Base-by-base conservation (phyloP, 306 rosid genomes). In the Nissolia schottii region DNA sequence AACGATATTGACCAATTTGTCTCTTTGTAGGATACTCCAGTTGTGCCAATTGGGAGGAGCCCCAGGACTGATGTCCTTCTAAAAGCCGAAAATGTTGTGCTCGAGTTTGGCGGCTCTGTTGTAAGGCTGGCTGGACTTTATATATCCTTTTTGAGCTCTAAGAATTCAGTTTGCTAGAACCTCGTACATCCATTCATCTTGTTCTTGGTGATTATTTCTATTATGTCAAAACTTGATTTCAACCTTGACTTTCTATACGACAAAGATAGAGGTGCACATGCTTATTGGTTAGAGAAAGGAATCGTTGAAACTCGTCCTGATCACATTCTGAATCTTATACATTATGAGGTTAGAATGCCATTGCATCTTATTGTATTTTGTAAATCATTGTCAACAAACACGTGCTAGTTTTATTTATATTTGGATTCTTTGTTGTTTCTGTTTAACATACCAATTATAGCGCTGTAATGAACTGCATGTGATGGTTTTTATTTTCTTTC, bases 101-200 rank as follows among this genome's bases (percentile, higher is more conserved):
- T 86, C 51, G 97, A 89, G 82, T 73, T 64, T 71, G 95, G 95
- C 18, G 97, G 99, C 25, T 90, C 90, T 48, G 87, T 94, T 61
- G 82, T 94, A 43, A 87, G 97, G 81, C 85, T 94, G 80, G 86
- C 95, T 19, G 99, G 85, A 72, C 99, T 94, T 77, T 94, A 94
- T 78, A 92, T 89, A 92, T 92, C 97, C 97, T 87, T 89, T 34
- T 45, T 45, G 20, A 3, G 20, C 15, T 45, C 70, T 67, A 40
- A 41, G 58, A 70, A 73, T 64, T 78, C n/a, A 10, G 49, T 73
- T 69, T 68, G 14, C 62, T 60, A 64, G 55, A 74, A 62, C 43
- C 71, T 16, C 37, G 48, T 63, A 28, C 8, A 12, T 34, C 56
- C 60, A 54, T 62, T 61, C 8, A 66, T 65, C 40, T 65, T 6